phyloP scores from a whole-genome alignment of 1,284 basidiomycete species.

The Moesziomyces globuligerus region DNA sequence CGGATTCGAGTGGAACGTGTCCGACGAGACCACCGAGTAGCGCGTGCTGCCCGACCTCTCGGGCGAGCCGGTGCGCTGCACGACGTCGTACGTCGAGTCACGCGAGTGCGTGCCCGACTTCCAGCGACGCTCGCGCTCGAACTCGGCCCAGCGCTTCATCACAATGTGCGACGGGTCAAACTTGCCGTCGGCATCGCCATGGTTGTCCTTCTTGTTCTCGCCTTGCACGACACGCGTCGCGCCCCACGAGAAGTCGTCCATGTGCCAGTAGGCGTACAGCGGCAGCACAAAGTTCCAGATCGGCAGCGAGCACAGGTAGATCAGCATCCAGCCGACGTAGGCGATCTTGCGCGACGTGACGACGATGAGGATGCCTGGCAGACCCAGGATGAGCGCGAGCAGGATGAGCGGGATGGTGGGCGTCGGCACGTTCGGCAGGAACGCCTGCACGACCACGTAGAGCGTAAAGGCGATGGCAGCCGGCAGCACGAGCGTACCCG shows the following conservation, averaged over 20 bases:
- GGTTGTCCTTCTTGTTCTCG: slow-evolving; percentile 62
- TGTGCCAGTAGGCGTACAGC: slow-evolving; percentile 68
- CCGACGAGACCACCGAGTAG: slow-evolving; percentile 56
- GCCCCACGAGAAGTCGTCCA: slow-evolving; percentile 69
- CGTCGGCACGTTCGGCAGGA: slow-evolving; percentile 48
- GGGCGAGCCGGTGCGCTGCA: slow-evolving; percentile 53
- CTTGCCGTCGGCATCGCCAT: slow-evolving; percentile 74
- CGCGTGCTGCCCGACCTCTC: slow-evolving; percentile 60
- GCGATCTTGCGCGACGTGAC: slow-evolving; percentile 68
- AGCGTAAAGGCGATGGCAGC: slow-evolving; percentile 70
- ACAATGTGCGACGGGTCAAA: slow-evolving; percentile 96
- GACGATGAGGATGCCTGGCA: slow-evolving; percentile 69
- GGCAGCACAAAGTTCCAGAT: slow-evolving; percentile 70
- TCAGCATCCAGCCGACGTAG: slow-evolving; percentile 70
- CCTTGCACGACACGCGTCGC: slow-evolving; percentile 68
- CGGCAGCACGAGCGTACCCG: slow-evolving; percentile 69
- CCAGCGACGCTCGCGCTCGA: slow-evolving; percentile 94
- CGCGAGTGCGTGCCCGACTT: slow-evolving; percentile 83
- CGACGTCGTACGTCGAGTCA: slow-evolving; percentile 77
- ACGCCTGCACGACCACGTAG: slow-evolving; percentile 66
- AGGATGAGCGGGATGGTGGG: slow-evolving; percentile 63
- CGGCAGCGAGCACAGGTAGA: slow-evolving; percentile 69
- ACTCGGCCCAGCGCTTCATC: slow-evolving; percentile 99
- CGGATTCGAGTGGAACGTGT: slow-evolving; percentile 58
- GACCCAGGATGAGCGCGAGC: slow-evolving; percentile 69